Evolutionary conservation across 2,329 filamentous ascomycete genomes (phyloP).

Genomic region (Ophiostoma montium): DNA sequence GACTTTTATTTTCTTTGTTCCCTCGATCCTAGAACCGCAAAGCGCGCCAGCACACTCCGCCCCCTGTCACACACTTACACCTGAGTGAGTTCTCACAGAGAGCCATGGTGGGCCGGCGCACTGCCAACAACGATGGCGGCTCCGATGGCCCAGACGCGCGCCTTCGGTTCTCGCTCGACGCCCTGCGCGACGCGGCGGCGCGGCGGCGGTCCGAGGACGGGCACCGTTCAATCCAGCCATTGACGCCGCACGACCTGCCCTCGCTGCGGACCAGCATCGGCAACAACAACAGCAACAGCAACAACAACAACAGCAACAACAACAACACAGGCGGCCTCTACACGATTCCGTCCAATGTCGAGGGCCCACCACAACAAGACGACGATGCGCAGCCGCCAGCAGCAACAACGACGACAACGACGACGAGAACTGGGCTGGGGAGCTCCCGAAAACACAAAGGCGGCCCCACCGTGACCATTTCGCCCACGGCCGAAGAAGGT

Average conservation of each 20-base stretch:
- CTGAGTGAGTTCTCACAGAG: no score
- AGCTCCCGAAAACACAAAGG: neutral
- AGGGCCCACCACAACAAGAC: constrained; percentile 1
- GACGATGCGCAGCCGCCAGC: neutral
- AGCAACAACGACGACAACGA: neutral
- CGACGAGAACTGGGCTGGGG: neutral
- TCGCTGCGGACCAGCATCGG: neutral
- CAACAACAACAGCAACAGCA: neutral
- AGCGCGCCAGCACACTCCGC: no score
- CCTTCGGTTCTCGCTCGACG: constrained; percentile 3
- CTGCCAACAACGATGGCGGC: neutral
- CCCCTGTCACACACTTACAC: no score
- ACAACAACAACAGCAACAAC: no score
- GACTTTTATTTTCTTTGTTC: no score
- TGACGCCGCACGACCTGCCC: neutral
- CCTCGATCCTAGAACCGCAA: no score
- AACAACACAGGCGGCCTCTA: constrained; percentile 17
- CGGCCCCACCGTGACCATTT: constrained; percentile 1
- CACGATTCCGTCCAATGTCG: constrained; percentile 19
- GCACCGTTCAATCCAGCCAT: neutral
- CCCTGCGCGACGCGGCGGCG: neutral
- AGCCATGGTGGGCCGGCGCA: neutral
- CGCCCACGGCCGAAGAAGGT: neutral
- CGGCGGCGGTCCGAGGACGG: neutral
- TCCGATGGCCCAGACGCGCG: constrained; percentile 1